These are phyloP conservation scores for Gossypium trilobum DNA, from an alignment of 441 rosid genomes.

Conservation along the genomic window DNA sequence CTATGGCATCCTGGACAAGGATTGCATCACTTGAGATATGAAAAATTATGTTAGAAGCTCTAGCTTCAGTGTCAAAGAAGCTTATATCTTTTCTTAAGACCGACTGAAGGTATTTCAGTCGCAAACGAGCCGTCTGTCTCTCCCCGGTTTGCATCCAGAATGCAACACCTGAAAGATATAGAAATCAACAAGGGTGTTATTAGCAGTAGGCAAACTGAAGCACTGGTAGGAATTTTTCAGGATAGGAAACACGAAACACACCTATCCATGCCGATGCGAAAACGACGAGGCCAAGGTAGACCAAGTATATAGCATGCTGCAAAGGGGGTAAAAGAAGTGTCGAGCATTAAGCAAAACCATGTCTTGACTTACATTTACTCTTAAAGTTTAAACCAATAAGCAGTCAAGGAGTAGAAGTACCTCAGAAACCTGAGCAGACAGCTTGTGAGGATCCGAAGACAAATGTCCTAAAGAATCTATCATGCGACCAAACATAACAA, in stretches of 20 bases:
- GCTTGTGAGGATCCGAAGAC: constrained; percentile 37
- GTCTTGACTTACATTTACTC: neutral
- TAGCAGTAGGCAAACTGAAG: neutral
- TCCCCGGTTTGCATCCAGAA: constrained; percentile 81
- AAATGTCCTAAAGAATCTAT: constrained; percentile 61
- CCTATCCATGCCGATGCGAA: constrained; percentile 71
- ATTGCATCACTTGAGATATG: constrained; percentile 75
- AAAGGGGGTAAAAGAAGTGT: neutral
- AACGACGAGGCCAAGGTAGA: constrained; percentile 51
- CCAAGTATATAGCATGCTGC: constrained; percentile 60
- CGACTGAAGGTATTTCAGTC: constrained; percentile 55
- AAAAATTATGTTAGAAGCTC: constrained; percentile 52
- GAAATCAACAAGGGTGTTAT: neutral
- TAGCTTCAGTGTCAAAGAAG: constrained; percentile 66
- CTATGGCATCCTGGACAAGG: constrained; percentile 79
- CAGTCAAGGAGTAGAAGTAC: constrained; percentile 21
- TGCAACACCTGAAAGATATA: constrained; percentile 42
- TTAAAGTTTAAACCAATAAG: neutral
- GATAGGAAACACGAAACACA: constrained; percentile 18
- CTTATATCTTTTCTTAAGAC: constrained; percentile 49
- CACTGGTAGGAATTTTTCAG: neutral
- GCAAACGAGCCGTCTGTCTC: constrained; percentile 69
- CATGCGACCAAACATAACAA: constrained; percentile 55
- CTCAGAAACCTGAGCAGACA: constrained; percentile 54
- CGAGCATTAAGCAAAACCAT: neutral